Base-by-base conservation (phyloP, 768 basidiomycete species). In the Rhizopogon salebrosus region DNA sequence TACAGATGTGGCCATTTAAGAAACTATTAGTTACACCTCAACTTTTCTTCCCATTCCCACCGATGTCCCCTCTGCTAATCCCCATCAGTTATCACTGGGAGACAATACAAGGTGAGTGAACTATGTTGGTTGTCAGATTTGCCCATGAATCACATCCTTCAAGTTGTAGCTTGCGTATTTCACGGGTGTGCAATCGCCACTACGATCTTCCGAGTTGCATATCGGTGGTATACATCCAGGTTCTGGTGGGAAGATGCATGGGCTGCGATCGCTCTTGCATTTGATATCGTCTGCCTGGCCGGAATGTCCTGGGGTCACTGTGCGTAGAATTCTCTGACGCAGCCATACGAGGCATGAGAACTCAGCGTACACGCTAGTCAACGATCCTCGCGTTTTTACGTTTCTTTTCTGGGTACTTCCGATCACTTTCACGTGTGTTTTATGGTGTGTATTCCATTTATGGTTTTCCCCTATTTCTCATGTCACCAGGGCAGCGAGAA, bases 191-290 rank as follows among this genome's bases (percentile, higher is more conserved):
- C 56, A 18, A 66, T 66, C n/a, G 27, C 56, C 16, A 16, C 41
- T n/a, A 66, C 64, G 7, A 27, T 40, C 3, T 53, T 58, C 20
- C 57, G 64, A 41, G 51, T 66, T 6, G 20, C 52, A 14, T 57
- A 68, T 39, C 64, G 66, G 35, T 62, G 54, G 51, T 41, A 31
- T 37, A 46, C 57, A 27, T 54, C 52, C 16, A 57, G 24, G 24
- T 60, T 64, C 52, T 57, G 60, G 54, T 68, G 64, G 64, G 64
- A 66, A 18, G 64, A 66, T 27, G 37, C 54, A 34, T 68, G 64
- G 64, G 64, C 64, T 6, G 45, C 53, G 1, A 7, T 58, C 23
- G 62, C 64, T 9, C 64, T 66, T 31, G n/a, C 57, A 45, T 60
- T 43, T 40, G 64, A 60, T 35, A 41, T 64, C 5, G 38, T 7